Conservation (phyloP, 768 basidiomycete genomes). For the Postia placenta region DNA sequence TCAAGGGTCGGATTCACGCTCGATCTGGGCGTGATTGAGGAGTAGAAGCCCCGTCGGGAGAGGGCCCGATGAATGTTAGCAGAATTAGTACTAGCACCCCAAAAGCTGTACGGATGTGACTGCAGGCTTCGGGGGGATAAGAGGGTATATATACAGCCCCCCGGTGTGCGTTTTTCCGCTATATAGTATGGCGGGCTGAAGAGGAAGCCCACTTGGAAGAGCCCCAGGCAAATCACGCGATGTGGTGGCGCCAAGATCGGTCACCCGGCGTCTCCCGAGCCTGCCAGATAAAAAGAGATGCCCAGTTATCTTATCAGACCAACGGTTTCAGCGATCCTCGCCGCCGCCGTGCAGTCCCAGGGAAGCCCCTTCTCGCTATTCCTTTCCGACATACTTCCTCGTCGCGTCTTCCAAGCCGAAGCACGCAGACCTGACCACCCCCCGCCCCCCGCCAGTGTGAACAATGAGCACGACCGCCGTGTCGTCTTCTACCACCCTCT, state of each 20-base stretch:
- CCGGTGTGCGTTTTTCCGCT: background rate
- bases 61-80: background rate
- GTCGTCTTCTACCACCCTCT: slow-evolving; percentile 53
- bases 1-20: background rate
- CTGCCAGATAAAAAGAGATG: slow-evolving; percentile 8
- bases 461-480: slow-evolving; percentile 25
- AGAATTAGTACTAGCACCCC: background rate
- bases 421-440: slow-evolving; percentile 8
- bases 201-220: background rate
- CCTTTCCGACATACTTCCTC: slow-evolving; percentile 16
- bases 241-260: background rate
- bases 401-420: slow-evolving; percentile 14
- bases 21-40: background rate
- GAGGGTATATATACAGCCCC: background rate
- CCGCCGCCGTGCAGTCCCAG: slow-evolving; percentile 1
- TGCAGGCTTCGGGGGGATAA: background rate
- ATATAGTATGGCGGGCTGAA: background rate
- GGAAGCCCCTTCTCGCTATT: slow-evolving; percentile 14
- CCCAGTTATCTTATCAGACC: slow-evolving; percentile 49
- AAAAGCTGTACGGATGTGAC: background rate
- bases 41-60: slow-evolving; percentile 1
- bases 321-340: slow-evolving; percentile 18
- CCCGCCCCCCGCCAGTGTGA: too few relatives aligned
- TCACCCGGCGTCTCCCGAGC: background rate
- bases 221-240: background rate